Evolutionary conservation across 495 filamentous ascomycete genomes (phyloP).

Genomic region (Aspergillus sparsus): DNA sequence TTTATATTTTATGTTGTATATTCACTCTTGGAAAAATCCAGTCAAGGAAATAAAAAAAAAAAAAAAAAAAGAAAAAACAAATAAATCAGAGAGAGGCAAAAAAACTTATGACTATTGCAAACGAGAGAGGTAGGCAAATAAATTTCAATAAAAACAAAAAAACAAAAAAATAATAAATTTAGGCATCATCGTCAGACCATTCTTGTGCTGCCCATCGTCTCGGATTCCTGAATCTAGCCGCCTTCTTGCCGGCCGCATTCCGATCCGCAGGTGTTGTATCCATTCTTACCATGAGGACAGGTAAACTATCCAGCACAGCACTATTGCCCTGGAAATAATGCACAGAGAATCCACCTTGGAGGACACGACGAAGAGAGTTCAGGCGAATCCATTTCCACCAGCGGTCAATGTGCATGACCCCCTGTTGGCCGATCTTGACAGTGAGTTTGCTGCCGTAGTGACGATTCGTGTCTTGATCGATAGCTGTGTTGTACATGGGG

Average conservation of each 20-base stretch:
- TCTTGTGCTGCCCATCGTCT: slow-evolving; percentile 36
- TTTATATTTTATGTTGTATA: not conserved
- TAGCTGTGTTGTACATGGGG: slow-evolving; percentile 69
- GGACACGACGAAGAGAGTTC: slow-evolving; percentile 70
- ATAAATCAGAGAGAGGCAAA: not conserved
- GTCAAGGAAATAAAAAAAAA: not conserved
- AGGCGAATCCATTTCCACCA: slow-evolving; percentile 89
- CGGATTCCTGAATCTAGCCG: slow-evolving; percentile 38
- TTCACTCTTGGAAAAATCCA: not conserved
- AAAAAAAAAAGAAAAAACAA: not conserved
- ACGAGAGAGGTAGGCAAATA: not conserved
- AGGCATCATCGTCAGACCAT: slow-evolving; percentile 23
- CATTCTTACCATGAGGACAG: slow-evolving; percentile 47
- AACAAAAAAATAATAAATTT: not conserved
- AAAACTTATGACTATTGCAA: not conserved
- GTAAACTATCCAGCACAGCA: slow-evolving; percentile 74
- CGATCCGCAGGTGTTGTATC: slow-evolving; percentile 30
- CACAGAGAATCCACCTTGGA: slow-evolving; percentile 76
- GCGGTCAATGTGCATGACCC: slow-evolving; percentile 76
- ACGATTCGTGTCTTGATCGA: slow-evolving; percentile 68
- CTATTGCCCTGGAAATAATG: slow-evolving; percentile 87
- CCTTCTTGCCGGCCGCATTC: slow-evolving; percentile 32
- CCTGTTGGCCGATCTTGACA: slow-evolving; percentile 70
- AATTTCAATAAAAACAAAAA: not conserved
- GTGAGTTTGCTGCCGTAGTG: slow-evolving; percentile 78